phyloP scores from a whole-genome alignment of 1,284 basidiomycete genomes.

The Puccinia triticina region DNA sequence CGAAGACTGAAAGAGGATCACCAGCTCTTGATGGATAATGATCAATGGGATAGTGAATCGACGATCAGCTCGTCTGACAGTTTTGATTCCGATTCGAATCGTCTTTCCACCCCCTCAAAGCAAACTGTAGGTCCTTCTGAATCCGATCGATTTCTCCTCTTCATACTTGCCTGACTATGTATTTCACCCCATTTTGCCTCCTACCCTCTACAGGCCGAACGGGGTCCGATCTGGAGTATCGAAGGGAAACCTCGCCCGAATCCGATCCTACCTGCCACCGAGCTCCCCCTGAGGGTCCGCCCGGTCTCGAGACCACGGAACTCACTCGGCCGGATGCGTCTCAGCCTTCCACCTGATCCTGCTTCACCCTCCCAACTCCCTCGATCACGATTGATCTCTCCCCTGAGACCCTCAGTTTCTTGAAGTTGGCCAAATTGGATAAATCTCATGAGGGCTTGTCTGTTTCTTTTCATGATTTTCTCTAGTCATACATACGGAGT shows the following conservation, averaged over 20 bases:
- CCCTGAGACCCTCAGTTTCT: slow-evolving; percentile 4
- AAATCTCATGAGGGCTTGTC: background rate
- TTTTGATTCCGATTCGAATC: slow-evolving; percentile 3
- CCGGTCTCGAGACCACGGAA: slow-evolving; percentile 35
- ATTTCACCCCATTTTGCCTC: too few species aligned
- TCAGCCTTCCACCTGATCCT: slow-evolving; percentile 43
- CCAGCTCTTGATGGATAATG: slow-evolving; percentile 1
- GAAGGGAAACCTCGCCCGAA: slow-evolving; percentile 33
- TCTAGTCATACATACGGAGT: background rate
- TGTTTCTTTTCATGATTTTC: background rate
- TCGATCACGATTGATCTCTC: slow-evolving; percentile 27
- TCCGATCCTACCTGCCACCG: slow-evolving; percentile 11
- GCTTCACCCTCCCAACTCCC: slow-evolving; percentile 31
- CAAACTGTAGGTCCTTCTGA: background rate
- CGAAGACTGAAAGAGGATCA: slow-evolving; percentile 29
- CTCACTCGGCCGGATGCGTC: slow-evolving; percentile 47
- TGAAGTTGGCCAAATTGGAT: background rate
- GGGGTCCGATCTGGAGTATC: slow-evolving; percentile 47
- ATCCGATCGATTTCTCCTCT: too few species aligned
- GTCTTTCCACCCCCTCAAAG: slow-evolving; percentile 17
- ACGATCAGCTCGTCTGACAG: slow-evolving; percentile 9
- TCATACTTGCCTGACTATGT: background rate
- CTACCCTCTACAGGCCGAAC: slow-evolving; percentile 3
- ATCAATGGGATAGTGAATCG: slow-evolving; percentile 41
- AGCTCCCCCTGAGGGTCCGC: slow-evolving; percentile 26